phyloP scores from a whole-genome alignment of 768 basidiomycete genomes.

The Rubroboletus pulcherrimus region DNA sequence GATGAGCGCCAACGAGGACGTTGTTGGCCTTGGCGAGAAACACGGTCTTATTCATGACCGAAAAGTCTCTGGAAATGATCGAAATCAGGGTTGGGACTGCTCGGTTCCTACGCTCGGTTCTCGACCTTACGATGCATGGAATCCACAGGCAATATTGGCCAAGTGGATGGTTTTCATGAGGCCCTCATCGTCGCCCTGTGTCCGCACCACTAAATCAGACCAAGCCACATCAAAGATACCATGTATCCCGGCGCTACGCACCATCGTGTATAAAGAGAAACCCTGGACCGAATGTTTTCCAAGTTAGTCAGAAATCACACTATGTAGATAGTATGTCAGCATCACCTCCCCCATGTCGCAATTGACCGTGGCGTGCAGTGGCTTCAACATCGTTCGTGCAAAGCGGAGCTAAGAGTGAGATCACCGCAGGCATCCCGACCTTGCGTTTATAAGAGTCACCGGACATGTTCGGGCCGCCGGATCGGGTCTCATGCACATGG shows the following conservation, averaged over 20 bases:
- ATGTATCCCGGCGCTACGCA: conserved; percentile 14
- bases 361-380: conserved; percentile 43
- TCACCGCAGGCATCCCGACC: background rate
- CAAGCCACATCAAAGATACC: background rate
- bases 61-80: conserved; percentile 47
- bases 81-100: background rate
- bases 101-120: background rate
- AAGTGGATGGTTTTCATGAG: conserved; percentile 56
- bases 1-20: conserved; percentile 65
- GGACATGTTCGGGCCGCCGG: background rate
- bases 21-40: conserved; percentile 50
- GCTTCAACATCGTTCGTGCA: conserved; percentile 15
- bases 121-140: conserved; percentile 53
- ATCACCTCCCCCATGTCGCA: conserved; percentile 56
- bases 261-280: conserved; percentile 48
- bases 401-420: background rate
- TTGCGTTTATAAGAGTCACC: background rate
- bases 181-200: conserved; percentile 47
- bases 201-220: background rate
- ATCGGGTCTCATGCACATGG: background rate
- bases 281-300: conserved; percentile 34
- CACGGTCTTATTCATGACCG: conserved; percentile 63
- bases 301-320: conserved; percentile 1
- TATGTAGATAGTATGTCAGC: background rate
- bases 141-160: conserved; percentile 65